These are phyloP conservation scores for Solanum pimpinellifolium DNA, from an alignment of 257 asterid genomes.

Conservation along the genomic window DNA sequence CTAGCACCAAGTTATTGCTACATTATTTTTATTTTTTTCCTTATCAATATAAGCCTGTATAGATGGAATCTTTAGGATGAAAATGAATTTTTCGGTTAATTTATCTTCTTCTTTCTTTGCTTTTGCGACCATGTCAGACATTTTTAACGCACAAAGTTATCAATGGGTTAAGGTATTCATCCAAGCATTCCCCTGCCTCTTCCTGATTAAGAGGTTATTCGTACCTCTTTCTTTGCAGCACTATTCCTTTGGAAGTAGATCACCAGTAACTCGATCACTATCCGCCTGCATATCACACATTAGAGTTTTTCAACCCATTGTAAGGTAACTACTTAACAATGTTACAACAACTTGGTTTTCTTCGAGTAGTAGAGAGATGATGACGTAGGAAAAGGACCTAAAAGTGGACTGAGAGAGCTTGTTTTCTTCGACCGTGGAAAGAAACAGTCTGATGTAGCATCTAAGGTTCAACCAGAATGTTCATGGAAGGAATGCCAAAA, in stretches of 20 bases:
- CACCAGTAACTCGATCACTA: conserved; percentile 85
- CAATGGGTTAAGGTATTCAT: neutral
- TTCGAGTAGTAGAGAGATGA: neutral
- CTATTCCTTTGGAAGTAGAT: conserved; percentile 86
- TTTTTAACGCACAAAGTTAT: neutral
- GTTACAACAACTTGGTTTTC: neutral
- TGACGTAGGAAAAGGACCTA: neutral
- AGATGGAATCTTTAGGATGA: neutral
- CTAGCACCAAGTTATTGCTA: neutral
- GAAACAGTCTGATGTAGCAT: neutral
- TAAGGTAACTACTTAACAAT: neutral
- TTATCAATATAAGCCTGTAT: neutral
- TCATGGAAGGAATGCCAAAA: too few species aligned
- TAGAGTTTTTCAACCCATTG: neutral
- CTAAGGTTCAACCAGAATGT: neutral
- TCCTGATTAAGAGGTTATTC: neutral
- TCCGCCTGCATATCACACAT: conserved; percentile 58
- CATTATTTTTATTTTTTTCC: neutral
- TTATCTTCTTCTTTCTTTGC: neutral
- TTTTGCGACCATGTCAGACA: neutral
- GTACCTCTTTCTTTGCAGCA: conserved; percentile 87
- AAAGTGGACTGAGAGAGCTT: neutral
- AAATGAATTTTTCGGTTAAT: neutral
- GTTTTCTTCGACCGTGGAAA: neutral
- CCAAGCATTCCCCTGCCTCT: neutral